Conservation (phyloP, 768 basidiomycete species). For the Leccinum pellstonianum region DNA sequence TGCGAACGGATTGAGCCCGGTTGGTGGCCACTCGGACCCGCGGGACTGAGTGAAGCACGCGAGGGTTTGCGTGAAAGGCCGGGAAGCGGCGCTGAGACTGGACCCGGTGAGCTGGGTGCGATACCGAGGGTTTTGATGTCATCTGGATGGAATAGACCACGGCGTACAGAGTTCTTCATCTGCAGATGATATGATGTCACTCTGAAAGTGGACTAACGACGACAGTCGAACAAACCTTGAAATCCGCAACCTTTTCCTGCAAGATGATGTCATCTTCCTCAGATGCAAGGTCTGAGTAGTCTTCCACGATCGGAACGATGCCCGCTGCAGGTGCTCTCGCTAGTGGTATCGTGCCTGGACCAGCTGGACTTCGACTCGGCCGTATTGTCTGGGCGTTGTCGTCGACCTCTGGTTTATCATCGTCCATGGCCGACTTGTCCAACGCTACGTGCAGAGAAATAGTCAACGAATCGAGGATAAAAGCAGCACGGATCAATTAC, state of each 20-base stretch:
- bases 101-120: conserved; percentile 48
- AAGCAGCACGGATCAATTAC: conserved; percentile 19
- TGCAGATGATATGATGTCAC: conserved; percentile 16
- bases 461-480: background rate
- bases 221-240: conserved; percentile 54
- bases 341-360: conserved; percentile 48
- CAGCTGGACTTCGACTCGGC: conserved; percentile 67
- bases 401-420: conserved; percentile 55
- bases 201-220: background rate
- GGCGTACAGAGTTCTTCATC: conserved; percentile 72
- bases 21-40: conserved; percentile 27
- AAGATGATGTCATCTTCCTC: conserved; percentile 73
- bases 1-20: conserved; percentile 42
- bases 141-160: conserved; percentile 83
- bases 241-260: conserved; percentile 78
- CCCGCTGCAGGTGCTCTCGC: conserved; percentile 61
- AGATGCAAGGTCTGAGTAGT: conserved; percentile 85
- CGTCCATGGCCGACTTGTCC: conserved; percentile 57
- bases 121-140: conserved; percentile 80
- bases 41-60: conserved; percentile 51
- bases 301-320: conserved; percentile 75
- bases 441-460: conserved; percentile 42
- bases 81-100: conserved; percentile 68
- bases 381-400: conserved; percentile 82
- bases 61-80: conserved; percentile 51